A percentile compares a stretch with the other conserved stretches of the same genome.
Conservation (phyloP, 2,329 filamentous ascomycete species). For the Sclerotinia spermophila region DNA sequence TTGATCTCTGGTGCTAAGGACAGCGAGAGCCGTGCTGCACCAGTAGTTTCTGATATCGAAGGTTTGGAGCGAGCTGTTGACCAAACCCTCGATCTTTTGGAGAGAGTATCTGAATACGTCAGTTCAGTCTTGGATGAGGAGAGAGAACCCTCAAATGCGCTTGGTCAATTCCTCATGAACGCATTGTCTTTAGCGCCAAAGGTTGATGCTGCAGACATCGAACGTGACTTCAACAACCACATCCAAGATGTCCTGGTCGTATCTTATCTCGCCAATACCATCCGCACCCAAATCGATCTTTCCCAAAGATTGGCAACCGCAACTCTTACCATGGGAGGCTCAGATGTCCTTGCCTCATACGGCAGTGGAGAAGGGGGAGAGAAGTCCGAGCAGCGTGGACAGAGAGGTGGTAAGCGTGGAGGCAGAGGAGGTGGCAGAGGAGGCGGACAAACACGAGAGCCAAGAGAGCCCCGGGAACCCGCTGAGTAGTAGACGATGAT, state of each 20-base stretch:
- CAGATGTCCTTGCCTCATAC: constrained; percentile 39
- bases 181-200: constrained; percentile 90
- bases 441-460: constrained; percentile 48
- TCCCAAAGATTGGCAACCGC: constrained; percentile 91
- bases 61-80: constrained; percentile 79
- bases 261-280: constrained; percentile 96
- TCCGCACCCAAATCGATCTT: constrained; percentile 97
- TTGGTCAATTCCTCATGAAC: constrained; percentile 95
- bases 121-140: constrained; percentile 93
- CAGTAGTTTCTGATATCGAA: constrained; percentile 84
- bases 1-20: constrained; percentile 80
- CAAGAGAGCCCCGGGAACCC: constrained; percentile 37
- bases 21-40: constrained; percentile 67
- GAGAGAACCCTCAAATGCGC: constrained; percentile 78
- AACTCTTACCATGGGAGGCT: constrained; percentile 56
- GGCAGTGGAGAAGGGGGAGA: constrained; percentile 47
- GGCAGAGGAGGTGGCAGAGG: constrained; percentile 49
- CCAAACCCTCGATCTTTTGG: constrained; percentile 83
- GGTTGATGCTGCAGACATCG: constrained; percentile 84
- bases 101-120: constrained; percentile 88
- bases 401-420: constrained; percentile 46
- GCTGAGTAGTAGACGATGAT: constrained; percentile 20
- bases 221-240: constrained; percentile 99
- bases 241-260: constrained; percentile 98
- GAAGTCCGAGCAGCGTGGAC: constrained; percentile 45